Base-by-base conservation (phyloP, 805 yeast species). In the Candida sakaeoensis region DNA sequence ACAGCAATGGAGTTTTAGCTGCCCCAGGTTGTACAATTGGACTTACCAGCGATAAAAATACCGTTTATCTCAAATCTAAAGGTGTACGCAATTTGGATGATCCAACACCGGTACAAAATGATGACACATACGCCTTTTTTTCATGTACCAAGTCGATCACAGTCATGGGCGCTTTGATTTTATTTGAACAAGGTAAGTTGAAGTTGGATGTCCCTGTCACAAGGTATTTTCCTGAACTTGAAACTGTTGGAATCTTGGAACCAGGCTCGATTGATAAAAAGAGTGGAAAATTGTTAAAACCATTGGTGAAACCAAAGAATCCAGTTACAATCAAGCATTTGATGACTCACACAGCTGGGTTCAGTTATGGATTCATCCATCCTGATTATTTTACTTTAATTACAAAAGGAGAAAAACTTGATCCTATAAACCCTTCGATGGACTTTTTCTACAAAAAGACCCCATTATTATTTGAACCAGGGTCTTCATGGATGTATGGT, bases 71-170 rank as follows among this genome's bases (percentile, higher is more conserved):
- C 12, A 50, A 52, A 27, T 47, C 53, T 5, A 37, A 39, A 9
- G 68, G 68, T 2, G 43, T 47, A 2, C 47, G 45, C 28, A 44
- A 49, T 35, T 16, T 54, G 5, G 51, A 50, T 3, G 37, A 49
- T 2, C 44, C 46, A 10, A 48, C 44, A 2, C 48, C 51, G 5
- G 42, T 54, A 1, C 5, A 39, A 2, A 22, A 36, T 13, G 57
- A 61, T 31, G 47, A 54, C 28, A 40, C 49, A 4, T 44, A 61
- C 24, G 40, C 52, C 4, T 48, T 34, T 17, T 62, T 43, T 38
- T 64, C 70, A 5, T 58, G 60, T 30, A 58, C 68, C 7, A 65
- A 65, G 42, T 47, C 66, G 6, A 48, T 65, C 28, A 62, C 74
- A 1, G 58, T 54, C 3, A 57, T 62, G 52, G 72, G 65, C 3